These are phyloP conservation scores for Aureobasidium sp. DNA, from an alignment of 2,329 filamentous ascomycete species.

Conservation along the genomic window DNA sequence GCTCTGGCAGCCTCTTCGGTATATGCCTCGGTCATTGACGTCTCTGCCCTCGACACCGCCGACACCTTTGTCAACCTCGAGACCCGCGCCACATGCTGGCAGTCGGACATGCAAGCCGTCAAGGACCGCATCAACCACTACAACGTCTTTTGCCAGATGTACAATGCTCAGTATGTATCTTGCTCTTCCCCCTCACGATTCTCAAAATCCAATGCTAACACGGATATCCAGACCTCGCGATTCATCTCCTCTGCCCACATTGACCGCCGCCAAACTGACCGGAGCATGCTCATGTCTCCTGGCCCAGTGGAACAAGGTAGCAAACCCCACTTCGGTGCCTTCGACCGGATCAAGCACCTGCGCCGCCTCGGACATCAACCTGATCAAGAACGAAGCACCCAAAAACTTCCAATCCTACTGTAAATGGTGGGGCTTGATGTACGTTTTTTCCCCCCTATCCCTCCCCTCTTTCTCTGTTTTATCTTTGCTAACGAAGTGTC, in stretches of 20 bases:
- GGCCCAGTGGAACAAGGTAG: not conserved
- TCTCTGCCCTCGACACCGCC: not conserved
- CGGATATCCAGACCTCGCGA: not conserved
- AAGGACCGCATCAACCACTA: constrained; percentile 14
- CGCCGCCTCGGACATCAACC: constrained; percentile 1
- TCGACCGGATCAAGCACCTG: not conserved
- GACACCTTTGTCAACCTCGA: not conserved
- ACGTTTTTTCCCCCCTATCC: too few relatives aligned
- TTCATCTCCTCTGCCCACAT: constrained; percentile 6
- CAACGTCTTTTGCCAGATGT: constrained; percentile 14
- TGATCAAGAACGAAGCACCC: constrained; percentile 12
- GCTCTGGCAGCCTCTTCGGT: constrained; percentile 13
- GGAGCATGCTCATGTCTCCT: constrained; percentile 4
- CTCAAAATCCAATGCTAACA: not conserved
- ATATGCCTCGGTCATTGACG: constrained; percentile 2
- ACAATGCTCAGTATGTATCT: constrained; percentile 3
- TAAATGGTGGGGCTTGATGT: constrained; percentile 9
- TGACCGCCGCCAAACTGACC: not conserved
- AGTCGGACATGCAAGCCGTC: constrained; percentile 6
- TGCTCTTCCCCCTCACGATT: too few relatives aligned
- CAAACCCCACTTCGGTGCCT: constrained; percentile 4
- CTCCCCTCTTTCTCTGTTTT: not conserved
- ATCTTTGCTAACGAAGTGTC: not conserved
- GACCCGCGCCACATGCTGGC: constrained; percentile 9
- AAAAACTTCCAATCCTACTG: constrained; percentile 12